Evolutionary conservation across 306 rosid species (phyloP).

Genomic region (Myrica gale): DNA sequence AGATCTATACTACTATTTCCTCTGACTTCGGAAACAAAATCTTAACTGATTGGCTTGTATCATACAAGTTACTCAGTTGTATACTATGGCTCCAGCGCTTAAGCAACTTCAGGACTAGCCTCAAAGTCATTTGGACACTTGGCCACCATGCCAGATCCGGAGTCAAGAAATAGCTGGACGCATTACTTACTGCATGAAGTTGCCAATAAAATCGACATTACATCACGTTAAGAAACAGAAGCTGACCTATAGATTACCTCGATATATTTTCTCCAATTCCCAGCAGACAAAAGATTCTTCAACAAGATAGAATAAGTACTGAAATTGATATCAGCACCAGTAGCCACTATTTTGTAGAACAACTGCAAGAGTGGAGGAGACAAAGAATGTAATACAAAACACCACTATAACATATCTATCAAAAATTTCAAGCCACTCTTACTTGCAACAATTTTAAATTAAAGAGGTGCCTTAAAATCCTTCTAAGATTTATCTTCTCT

Average conservation of each 20-base stretch:
- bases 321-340: slow-evolving; percentile 59
- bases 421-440: background rate
- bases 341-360: slow-evolving; percentile 72
- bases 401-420: background rate
- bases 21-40: background rate
- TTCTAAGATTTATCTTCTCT: background rate
- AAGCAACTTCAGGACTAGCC: background rate
- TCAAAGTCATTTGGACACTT: background rate
- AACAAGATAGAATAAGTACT: slow-evolving; percentile 75
- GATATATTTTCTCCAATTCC: slow-evolving; percentile 94
- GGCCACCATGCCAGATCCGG: background rate
- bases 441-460: background rate
- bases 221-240: background rate
- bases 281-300: slow-evolving; percentile 76
- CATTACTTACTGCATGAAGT: background rate
- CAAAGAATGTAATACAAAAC: slow-evolving; percentile 2
- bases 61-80: background rate
- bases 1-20: background rate
- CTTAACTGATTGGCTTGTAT: background rate
- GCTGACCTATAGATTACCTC: slow-evolving; percentile 49
- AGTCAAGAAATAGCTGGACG: slow-evolving; percentile 12
- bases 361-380: slow-evolving; percentile 47
- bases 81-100: background rate
- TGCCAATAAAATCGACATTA: slow-evolving; percentile 1
- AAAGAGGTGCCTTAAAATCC: background rate